phyloP scores from a whole-genome alignment of 2,329 filamentous ascomycete genomes.

The Aspergillus sp. region DNA sequence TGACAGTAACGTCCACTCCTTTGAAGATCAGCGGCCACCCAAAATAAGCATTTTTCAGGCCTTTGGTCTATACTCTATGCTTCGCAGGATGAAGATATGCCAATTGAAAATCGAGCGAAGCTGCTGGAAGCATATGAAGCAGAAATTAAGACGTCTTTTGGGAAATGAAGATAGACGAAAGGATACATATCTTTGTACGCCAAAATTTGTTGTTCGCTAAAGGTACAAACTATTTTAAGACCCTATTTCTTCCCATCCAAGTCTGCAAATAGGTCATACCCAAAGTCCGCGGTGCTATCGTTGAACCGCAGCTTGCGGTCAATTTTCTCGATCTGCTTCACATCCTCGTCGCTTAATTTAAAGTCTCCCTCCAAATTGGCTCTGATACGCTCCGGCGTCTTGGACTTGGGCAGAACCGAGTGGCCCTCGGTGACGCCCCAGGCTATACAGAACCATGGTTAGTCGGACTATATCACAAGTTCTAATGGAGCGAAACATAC shows the following conservation, averaged over 20 bases:
- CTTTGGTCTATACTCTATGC: no score
- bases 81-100: no score
- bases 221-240: not conserved
- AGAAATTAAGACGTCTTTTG: no score
- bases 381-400: slow-evolving; percentile 45
- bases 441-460: slow-evolving; percentile 30
- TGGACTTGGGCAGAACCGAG: slow-evolving; percentile 55
- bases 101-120: no score
- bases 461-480: no score
- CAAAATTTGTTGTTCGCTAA: no score
- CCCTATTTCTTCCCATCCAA: slow-evolving; percentile 49
- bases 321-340: slow-evolving; percentile 55
- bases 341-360: slow-evolving; percentile 57
- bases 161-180: no score
- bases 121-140: not conserved
- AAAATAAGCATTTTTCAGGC: no score
- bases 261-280: slow-evolving; percentile 59
- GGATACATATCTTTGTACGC: no score
- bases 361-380: slow-evolving; percentile 55
- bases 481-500: slow-evolving; percentile 23
- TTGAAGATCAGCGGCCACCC: no score
- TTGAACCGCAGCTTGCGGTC: slow-evolving; percentile 66
- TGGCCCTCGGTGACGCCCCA: slow-evolving; percentile 56
- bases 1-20: no score
- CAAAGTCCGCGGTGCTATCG: slow-evolving; percentile 57